Conservation (phyloP, 2,329 filamentous ascomycete genomes). For the Calonectria henricotiae region DNA sequence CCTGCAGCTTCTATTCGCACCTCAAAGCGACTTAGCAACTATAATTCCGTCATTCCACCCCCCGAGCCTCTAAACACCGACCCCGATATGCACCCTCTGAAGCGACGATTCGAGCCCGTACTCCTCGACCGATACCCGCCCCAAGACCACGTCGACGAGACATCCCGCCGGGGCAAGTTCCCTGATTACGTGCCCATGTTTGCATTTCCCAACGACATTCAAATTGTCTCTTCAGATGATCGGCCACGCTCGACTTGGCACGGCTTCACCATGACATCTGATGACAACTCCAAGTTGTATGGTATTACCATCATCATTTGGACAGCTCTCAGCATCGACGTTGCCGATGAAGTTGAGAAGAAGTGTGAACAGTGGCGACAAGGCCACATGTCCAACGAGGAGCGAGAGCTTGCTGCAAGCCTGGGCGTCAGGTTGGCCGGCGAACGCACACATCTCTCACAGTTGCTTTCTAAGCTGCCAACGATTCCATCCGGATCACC, state of each 20-base stretch:
- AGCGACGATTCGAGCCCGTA: slow-evolving; percentile 95
- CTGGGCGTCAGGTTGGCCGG: slow-evolving; percentile 88
- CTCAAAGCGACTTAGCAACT: slow-evolving; percentile 92
- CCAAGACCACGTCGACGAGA: slow-evolving; percentile 84
- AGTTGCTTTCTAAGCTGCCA: slow-evolving; percentile 87
- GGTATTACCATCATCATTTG: slow-evolving; percentile 94
- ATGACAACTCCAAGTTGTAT: slow-evolving; percentile 92
- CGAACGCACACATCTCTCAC: slow-evolving; percentile 91
- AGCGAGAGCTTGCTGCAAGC: slow-evolving; percentile 92
- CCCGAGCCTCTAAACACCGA: slow-evolving; percentile 92
- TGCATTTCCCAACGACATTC: slow-evolving; percentile 97
- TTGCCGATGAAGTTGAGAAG: slow-evolving; percentile 87
- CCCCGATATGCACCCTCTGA: slow-evolving; percentile 95
- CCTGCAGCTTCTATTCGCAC: slow-evolving; percentile 77
- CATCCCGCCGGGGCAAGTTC: slow-evolving; percentile 86
- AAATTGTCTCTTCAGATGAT: slow-evolving; percentile 95
- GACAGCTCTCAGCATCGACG: slow-evolving; percentile 86
- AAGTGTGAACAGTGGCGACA: slow-evolving; percentile 90
- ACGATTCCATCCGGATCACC: slow-evolving; percentile 84
- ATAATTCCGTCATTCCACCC: slow-evolving; percentile 96
- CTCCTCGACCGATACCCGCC: slow-evolving; percentile 94
- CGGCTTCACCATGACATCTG: slow-evolving; percentile 97
- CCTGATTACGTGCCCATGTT: slow-evolving; percentile 99
- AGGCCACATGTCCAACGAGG: slow-evolving; percentile 89
- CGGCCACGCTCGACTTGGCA: slow-evolving; percentile 98